These are phyloP conservation scores for Gastrolobium bilobum DNA, from an alignment of 306 rosid species.

Conservation along the genomic window DNA sequence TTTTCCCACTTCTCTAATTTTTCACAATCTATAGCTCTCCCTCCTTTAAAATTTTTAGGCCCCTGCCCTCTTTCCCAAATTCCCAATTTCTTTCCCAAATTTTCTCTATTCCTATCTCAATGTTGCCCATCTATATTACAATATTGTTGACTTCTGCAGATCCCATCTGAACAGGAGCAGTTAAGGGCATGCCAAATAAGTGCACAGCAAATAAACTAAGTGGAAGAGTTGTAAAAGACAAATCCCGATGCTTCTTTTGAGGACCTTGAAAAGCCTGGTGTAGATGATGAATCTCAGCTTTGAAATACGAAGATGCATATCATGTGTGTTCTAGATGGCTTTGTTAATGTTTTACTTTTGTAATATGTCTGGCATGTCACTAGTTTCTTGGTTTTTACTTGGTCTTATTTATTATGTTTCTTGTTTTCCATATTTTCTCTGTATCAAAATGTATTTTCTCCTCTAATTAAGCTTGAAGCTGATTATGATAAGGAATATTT, in stretches of 20 bases:
- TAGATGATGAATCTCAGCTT: constrained; percentile 98
- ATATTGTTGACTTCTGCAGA: constrained; percentile 66
- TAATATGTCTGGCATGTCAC: constrained; percentile 22
- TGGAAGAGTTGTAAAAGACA: constrained; percentile 98
- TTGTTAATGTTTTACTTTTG: constrained; percentile 28
- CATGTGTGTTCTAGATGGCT: constrained; percentile 66
- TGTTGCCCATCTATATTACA: constrained; percentile 41
- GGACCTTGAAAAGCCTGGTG: constrained; percentile 99
- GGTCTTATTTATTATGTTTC: constrained; percentile 43
- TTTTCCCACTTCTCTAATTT: too few species aligned
- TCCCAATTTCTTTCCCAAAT: too few species aligned
- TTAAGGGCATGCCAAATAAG: constrained; percentile 99
- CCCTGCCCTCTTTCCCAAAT: too few species aligned
- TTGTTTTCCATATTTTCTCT: constrained; percentile 53
- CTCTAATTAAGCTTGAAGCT: constrained; percentile 99
- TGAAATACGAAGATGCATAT: constrained; percentile 99
- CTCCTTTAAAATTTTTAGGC: too few species aligned
- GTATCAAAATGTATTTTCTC: constrained; percentile 99
- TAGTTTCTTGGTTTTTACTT: constrained; percentile 14
- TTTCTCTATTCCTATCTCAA: too few species aligned
- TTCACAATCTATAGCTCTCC: too few species aligned
- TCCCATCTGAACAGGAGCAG: constrained; percentile 99
- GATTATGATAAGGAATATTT: constrained; percentile 88
- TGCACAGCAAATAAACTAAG: constrained; percentile 98
- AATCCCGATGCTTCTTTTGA: constrained; percentile 99